phyloP scores from a whole-genome alignment of 2,329 filamentous ascomycete genomes.

The Trematosphaeria pertusa region DNA sequence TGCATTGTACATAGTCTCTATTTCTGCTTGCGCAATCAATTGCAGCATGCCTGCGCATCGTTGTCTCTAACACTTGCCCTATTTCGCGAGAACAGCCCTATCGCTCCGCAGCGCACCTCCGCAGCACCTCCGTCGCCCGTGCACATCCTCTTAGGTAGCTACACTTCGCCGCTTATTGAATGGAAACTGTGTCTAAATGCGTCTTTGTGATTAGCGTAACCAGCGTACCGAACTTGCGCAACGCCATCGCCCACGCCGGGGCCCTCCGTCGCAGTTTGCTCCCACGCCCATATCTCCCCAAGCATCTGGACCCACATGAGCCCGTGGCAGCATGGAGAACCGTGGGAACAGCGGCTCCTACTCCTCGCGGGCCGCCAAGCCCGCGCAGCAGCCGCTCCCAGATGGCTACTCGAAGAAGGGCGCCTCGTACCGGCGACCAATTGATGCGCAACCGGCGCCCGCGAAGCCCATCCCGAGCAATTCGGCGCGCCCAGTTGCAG shows the following conservation, averaged over 20 bases:
- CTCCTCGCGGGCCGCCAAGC: constrained; percentile 28
- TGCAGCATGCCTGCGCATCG: not conserved
- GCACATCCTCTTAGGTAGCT: constrained; percentile 7
- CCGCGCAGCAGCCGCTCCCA: constrained; percentile 29
- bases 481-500: constrained; percentile 33
- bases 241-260: constrained; percentile 3
- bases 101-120: constrained; percentile 2
- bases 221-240: not conserved
- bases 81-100: not conserved
- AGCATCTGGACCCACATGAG: constrained; percentile 25
- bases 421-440: constrained; percentile 41
- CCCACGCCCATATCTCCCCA: not conserved
- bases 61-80: not conserved
- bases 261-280: not conserved
- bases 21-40: constrained; percentile 1
- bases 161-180: constrained; percentile 1
- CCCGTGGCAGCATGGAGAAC: constrained; percentile 38
- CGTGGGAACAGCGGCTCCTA: constrained; percentile 34
- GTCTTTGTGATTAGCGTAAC: constrained; percentile 6
- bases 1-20: constrained; percentile 6
- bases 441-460: constrained; percentile 33
- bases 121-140: constrained; percentile 1
- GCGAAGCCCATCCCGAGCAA: constrained; percentile 29
- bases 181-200: constrained; percentile 3
- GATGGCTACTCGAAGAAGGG: constrained; percentile 42